Percentiles rank a stretch among this genome's conserved stretches.
These are phyloP conservation scores for Chalciporus sphaerocephalus DNA, from an alignment of 768 basidiomycete genomes.

Conservation along the genomic window DNA sequence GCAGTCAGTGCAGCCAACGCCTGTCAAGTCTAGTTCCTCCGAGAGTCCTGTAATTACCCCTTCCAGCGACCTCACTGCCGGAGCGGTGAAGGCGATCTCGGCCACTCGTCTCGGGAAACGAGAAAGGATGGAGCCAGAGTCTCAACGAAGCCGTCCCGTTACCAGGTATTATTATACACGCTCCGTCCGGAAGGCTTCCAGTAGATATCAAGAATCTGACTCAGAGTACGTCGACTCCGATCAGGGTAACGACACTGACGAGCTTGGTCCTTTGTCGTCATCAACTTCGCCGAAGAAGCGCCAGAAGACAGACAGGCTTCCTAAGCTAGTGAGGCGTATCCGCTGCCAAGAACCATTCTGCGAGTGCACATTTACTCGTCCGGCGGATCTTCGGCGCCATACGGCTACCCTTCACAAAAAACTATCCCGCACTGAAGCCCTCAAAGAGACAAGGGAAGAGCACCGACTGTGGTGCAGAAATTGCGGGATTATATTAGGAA, in stretches of 20 bases:
- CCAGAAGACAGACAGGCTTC: background rate
- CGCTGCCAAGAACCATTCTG: constrained; percentile 1
- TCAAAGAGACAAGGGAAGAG: background rate
- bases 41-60: background rate
- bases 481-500: constrained; percentile 1
- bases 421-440: background rate
- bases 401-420: background rate
- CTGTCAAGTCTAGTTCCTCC: background rate
- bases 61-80: background rate
- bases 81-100: background rate
- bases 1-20: background rate
- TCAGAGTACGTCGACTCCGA: constrained; percentile 1
- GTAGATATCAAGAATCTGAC: background rate
- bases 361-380: background rate
- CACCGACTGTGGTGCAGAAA: constrained; percentile 2
- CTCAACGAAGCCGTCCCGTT: background rate
- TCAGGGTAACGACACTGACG: background rate
- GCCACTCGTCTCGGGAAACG: background rate
- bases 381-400: constrained; percentile 2
- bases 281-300: background rate
- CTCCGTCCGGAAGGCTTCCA: background rate
- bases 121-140: background rate
- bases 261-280: background rate
- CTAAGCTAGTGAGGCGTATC: background rate
- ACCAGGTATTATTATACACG: background rate